A percentile compares a stretch with the other conserved stretches of the same genome.
Evolutionary conservation across 2,329 filamentous ascomycete species (phyloP).

Genomic region (Apiospora rasikravindrae): DNA sequence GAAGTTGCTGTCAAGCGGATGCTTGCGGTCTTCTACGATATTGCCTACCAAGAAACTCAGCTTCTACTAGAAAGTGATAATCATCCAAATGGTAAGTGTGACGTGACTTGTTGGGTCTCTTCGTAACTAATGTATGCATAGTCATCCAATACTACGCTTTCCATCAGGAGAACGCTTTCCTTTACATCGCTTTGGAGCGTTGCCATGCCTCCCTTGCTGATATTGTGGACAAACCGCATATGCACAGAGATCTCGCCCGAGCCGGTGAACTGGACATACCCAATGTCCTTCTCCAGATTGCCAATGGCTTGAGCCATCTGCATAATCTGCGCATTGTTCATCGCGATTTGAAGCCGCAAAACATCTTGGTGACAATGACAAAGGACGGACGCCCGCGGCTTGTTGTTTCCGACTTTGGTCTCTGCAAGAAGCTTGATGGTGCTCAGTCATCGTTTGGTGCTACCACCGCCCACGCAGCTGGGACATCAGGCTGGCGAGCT

Average conservation of each 20-base stretch:
- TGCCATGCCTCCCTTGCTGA: constrained; percentile 94
- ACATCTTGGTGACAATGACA: constrained; percentile 84
- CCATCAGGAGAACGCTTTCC: constrained; percentile 84
- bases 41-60: constrained; percentile 92
- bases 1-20: constrained; percentile 96
- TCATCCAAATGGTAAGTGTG: constrained; percentile 75
- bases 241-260: constrained; percentile 71
- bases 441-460: constrained; percentile 94
- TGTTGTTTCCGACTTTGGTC: constrained; percentile 94
- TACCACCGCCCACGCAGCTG: constrained; percentile 90
- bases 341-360: constrained; percentile 95
- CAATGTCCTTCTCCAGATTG: constrained; percentile 84
- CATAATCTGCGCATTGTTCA: constrained; percentile 95
- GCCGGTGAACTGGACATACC: constrained; percentile 78
- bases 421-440: constrained; percentile 96
- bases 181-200: constrained; percentile 94
- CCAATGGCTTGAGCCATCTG: constrained; percentile 84
- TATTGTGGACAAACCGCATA: constrained; percentile 77
- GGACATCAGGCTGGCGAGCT: constrained; percentile 95
- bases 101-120: not conserved
- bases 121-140: constrained; percentile 34
- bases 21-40: constrained; percentile 93
- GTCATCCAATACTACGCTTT: constrained; percentile 97
- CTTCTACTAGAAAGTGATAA: constrained; percentile 92
- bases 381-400: constrained; percentile 77